Evolutionary conservation across 129 eudicot species (phyloP).

Genomic region (Logfia minima): DNA sequence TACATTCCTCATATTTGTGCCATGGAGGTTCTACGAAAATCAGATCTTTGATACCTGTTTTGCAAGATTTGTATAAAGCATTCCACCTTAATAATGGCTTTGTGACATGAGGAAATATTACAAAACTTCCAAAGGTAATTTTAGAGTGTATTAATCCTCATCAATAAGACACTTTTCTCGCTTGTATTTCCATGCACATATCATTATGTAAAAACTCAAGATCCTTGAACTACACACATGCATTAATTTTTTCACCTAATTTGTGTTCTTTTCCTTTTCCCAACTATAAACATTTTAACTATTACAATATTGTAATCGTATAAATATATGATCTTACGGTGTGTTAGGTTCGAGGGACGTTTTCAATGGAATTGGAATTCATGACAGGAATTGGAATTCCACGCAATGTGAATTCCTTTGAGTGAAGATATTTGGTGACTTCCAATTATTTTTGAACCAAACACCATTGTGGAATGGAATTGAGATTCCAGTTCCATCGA

Average conservation of each 20-base stretch:
- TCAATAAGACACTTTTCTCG: neutral
- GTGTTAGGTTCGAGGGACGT: no score
- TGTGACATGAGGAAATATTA: neutral
- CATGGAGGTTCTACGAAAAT: neutral
- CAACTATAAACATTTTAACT: neutral
- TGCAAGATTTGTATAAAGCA: neutral
- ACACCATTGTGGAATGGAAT: no score
- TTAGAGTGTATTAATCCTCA: neutral
- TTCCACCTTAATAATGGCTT: neutral
- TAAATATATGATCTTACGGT: neutral
- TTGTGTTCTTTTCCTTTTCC: conserved; percentile 1
- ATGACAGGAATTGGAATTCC: no score
- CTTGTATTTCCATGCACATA: neutral
- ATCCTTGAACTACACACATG: neutral
- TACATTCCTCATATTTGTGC: neutral
- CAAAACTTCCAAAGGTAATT: neutral
- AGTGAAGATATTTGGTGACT: no score
- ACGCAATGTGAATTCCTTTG: no score
- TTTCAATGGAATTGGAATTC: no score
- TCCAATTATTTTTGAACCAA: no score
- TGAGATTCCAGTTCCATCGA: no score
- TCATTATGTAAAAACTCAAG: neutral
- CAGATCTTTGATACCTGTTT: neutral
- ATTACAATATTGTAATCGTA: neutral
- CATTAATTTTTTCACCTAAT: neutral